Evolutionary conservation across 2,329 filamentous ascomycete genomes (phyloP).

Genomic region (Phialophora verrucosa): DNA sequence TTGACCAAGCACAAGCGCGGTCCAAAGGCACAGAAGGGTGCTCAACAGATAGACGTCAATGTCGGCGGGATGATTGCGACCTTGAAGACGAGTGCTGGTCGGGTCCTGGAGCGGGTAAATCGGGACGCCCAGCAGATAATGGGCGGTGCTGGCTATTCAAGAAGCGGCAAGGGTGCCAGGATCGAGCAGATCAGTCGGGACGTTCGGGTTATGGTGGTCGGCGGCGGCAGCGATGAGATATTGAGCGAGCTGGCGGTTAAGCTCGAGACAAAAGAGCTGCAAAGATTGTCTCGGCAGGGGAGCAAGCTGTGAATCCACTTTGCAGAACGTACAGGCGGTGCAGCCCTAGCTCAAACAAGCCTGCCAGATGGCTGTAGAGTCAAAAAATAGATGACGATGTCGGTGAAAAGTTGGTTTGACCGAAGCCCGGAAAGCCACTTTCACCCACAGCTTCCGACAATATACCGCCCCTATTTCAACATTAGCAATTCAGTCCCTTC

Average conservation of each 20-base stretch:
- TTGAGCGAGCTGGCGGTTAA: slow-evolving; percentile 71
- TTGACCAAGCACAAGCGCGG: slow-evolving; percentile 24
- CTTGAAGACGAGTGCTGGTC: slow-evolving; percentile 67
- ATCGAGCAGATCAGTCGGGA: slow-evolving; percentile 70
- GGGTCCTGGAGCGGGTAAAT: slow-evolving; percentile 59
- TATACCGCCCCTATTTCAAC: slow-evolving; percentile 5
- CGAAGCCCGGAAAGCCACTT: not conserved
- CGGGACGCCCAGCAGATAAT: slow-evolving; percentile 63
- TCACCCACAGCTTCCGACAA: slow-evolving; percentile 20
- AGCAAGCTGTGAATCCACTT: slow-evolving; percentile 37
- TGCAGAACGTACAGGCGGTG: not conserved
- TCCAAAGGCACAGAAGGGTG: slow-evolving; percentile 6
- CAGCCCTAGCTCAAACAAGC: not conserved
- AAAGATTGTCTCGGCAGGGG: slow-evolving; percentile 22
- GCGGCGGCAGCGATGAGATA: slow-evolving; percentile 75
- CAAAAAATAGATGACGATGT: slow-evolving; percentile 5
- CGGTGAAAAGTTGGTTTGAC: not conserved
- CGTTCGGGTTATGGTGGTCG: slow-evolving; percentile 66
- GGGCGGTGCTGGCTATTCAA: slow-evolving; percentile 74
- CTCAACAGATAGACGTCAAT: slow-evolving; percentile 17
- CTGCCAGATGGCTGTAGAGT: not conserved
- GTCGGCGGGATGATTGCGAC: slow-evolving; percentile 74
- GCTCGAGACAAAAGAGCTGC: slow-evolving; percentile 72
- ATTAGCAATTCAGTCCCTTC: not conserved
- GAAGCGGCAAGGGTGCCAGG: slow-evolving; percentile 71